phyloP scores from a whole-genome alignment of 129 eudicot genomes.

The Rutidosis leptorrhynchoides region DNA sequence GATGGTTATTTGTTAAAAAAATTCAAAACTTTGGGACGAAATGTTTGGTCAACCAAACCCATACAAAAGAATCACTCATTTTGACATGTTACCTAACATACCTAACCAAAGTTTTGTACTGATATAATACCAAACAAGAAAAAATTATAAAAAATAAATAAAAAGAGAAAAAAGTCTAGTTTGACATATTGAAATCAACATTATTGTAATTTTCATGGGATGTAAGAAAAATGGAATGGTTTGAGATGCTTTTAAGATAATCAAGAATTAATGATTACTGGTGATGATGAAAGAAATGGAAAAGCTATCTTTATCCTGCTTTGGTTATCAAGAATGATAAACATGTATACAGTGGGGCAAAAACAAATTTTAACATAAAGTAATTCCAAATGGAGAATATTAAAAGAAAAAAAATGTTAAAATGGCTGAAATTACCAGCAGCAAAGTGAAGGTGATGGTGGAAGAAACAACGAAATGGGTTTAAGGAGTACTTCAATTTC shows the following conservation, averaged over 20 bases:
- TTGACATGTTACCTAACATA: neutral
- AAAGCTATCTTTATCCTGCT: slow-evolving; percentile 1
- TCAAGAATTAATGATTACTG: neutral
- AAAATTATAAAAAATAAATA: no score
- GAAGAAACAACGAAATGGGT: neutral
- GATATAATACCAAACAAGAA: neutral
- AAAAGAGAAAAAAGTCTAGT: neutral
- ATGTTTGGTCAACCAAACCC: neutral
- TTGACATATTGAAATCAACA: neutral
- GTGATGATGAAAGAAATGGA: neutral
- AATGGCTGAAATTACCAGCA: neutral
- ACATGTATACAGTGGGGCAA: slow-evolving; percentile 24
- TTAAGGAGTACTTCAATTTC: no score
- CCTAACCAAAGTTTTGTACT: neutral
- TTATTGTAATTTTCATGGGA: neutral
- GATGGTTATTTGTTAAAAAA: neutral
- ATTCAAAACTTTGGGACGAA: neutral
- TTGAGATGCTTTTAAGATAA: neutral
- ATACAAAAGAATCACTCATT: neutral
- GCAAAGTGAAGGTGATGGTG: neutral
- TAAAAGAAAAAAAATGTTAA: no score
- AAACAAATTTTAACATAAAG: slow-evolving; percentile 4
- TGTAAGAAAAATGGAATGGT: neutral
- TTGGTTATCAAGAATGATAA: slow-evolving; percentile 22
- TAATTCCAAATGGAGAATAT: slow-evolving; percentile 3